These are phyloP conservation scores for Spathaspora gorwiae DNA, from an alignment of 805 yeast genomes.

Conservation along the genomic window DNA sequence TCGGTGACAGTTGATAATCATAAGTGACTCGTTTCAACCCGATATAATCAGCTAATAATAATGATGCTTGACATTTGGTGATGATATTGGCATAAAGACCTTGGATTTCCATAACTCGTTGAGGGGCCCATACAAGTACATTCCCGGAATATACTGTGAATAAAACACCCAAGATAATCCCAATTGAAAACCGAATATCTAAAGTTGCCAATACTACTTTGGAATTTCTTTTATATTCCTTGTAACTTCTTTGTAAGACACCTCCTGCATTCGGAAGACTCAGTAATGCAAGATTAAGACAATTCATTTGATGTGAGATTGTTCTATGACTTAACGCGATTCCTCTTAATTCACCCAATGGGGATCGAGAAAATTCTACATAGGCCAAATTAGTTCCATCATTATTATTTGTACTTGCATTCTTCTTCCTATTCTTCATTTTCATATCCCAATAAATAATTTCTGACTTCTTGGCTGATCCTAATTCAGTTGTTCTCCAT, in stretches of 20 bases:
- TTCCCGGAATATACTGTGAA: constrained; percentile 85
- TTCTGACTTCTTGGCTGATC: constrained; percentile 45
- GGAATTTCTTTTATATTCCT: constrained; percentile 34
- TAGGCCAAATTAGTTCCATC: constrained; percentile 66
- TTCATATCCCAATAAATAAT: constrained; percentile 20
- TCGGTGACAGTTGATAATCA: constrained; percentile 88
- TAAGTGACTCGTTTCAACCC: constrained; percentile 87
- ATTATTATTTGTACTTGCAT: neutral
- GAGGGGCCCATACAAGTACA: constrained; percentile 73
- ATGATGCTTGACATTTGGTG: constrained; percentile 64
- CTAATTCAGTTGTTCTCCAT: constrained; percentile 87
- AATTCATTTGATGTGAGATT: constrained; percentile 80
- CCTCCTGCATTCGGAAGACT: constrained; percentile 61
- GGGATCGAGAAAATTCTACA: constrained; percentile 86
- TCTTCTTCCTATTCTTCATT: constrained; percentile 8
- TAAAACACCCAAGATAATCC: constrained; percentile 75
- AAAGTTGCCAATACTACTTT: constrained; percentile 50
- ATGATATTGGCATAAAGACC: constrained; percentile 84
- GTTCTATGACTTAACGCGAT: constrained; percentile 90
- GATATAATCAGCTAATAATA: constrained; percentile 79
- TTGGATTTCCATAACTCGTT: constrained; percentile 65
- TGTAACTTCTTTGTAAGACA: constrained; percentile 39
- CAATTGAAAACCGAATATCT: constrained; percentile 59
- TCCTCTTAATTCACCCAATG: constrained; percentile 88
- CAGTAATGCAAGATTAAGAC: constrained; percentile 63